phyloP scores from a whole-genome alignment of 306 rosid species.

The Prinsepia uniflora region DNA sequence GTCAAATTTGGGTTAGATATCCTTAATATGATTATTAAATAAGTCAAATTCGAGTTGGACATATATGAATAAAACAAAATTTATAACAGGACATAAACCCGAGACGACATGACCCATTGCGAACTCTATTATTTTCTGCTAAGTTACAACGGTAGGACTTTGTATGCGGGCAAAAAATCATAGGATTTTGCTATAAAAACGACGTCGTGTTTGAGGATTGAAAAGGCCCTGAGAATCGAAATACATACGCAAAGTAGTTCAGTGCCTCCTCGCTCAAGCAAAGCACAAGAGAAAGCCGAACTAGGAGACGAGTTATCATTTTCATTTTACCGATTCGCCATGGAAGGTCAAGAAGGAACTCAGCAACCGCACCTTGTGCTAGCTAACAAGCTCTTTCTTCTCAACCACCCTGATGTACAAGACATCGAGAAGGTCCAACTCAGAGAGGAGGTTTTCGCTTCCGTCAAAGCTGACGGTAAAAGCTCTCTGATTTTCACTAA shows the following conservation, averaged over 20 bases:
- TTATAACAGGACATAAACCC: too few species aligned
- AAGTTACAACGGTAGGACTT: too few species aligned
- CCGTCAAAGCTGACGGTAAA: slow-evolving; percentile 71
- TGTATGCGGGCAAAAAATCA: too few species aligned
- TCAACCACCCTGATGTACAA: slow-evolving; percentile 66
- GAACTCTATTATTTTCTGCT: too few species aligned
- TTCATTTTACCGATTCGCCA: slow-evolving; percentile 27
- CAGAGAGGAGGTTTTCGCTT: slow-evolving; percentile 67
- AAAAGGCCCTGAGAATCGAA: too few species aligned
- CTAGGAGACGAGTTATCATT: slow-evolving; percentile 18
- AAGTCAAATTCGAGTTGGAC: too few species aligned
- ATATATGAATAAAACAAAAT: too few species aligned
- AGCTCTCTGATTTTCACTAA: neutral
- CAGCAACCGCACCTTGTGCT: slow-evolving; percentile 79
- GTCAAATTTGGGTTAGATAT: too few species aligned
- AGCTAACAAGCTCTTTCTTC: slow-evolving; percentile 86
- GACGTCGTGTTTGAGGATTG: too few species aligned
- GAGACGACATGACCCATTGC: too few species aligned
- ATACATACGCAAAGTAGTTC: neutral
- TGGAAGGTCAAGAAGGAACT: slow-evolving; percentile 81
- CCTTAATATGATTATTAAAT: too few species aligned
- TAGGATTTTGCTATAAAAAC: too few species aligned
- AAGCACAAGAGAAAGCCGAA: slow-evolving; percentile 18
- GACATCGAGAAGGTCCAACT: slow-evolving; percentile 87
- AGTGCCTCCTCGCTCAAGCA: slow-evolving; percentile 34